Evolutionary conservation across 2,329 filamentous ascomycete genomes (phyloP).

Genomic region (Claviceps maximensis): DNA sequence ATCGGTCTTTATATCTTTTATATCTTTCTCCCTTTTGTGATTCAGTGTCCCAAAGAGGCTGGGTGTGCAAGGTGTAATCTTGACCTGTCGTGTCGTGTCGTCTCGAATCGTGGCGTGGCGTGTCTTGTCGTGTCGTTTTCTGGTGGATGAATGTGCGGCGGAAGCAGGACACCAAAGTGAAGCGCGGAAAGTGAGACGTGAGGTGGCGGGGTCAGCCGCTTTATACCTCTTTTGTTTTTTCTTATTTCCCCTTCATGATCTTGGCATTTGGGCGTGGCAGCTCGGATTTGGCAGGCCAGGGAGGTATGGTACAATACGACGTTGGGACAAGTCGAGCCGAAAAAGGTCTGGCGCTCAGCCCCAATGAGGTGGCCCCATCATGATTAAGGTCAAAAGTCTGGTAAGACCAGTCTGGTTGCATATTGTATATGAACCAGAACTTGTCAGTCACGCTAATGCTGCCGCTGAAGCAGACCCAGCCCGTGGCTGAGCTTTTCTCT

Average conservation of each 20-base stretch:
- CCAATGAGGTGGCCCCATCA: not conserved
- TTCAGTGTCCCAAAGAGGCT: not conserved
- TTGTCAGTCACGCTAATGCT: too few relatives aligned
- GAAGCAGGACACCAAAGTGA: not conserved
- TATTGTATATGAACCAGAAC: too few relatives aligned
- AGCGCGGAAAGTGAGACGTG: not conserved
- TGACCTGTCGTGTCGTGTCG: not conserved
- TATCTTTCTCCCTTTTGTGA: not conserved
- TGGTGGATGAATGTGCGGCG: not conserved
- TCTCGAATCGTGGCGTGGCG: too few relatives aligned
- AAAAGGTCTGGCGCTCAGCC: not conserved
- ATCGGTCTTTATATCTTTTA: not conserved
- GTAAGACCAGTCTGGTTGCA: too few relatives aligned
- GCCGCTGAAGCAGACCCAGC: not conserved
- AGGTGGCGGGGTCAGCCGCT: not conserved
- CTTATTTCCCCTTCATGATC: not conserved
- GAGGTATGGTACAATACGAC: not conserved
- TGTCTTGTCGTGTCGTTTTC: too few relatives aligned
- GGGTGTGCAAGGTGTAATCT: not conserved
- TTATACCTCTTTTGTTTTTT: not conserved
- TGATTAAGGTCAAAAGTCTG: too few relatives aligned
- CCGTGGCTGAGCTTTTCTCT: too few relatives aligned
- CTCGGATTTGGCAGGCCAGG: not conserved
- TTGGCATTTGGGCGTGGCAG: not conserved
- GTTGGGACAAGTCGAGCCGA: not conserved